These are phyloP conservation scores for Hemerocallis citrina DNA, from an alignment of 106 monocot species.

Conservation along the genomic window DNA sequence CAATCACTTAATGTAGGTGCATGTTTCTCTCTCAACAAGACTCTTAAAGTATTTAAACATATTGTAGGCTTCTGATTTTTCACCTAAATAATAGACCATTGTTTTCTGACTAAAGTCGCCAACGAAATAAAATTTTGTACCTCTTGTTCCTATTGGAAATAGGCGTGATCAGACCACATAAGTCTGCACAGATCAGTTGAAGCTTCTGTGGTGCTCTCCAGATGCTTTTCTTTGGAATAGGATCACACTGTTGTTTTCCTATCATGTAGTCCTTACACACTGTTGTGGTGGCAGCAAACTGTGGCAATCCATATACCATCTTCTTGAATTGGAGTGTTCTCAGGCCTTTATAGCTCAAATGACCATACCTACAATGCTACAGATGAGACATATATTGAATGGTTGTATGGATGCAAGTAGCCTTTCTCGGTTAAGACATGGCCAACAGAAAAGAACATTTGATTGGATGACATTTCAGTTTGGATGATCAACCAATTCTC, in stretches of 20 bases:
- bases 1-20: not conserved
- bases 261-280: not conserved
- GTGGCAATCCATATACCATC: not conserved
- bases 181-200: too few species aligned
- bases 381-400: not conserved
- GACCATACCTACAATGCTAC: not conserved
- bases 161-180: too few species aligned
- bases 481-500: not conserved
- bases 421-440: not conserved
- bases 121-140: not conserved
- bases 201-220: too few species aligned
- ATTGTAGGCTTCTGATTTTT: constrained; percentile 5
- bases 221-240: too few species aligned
- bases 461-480: not conserved
- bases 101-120: constrained; percentile 11
- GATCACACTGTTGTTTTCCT: too few species aligned
- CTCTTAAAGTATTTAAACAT: constrained; percentile 10
- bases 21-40: constrained; percentile 2
- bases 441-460: not conserved
- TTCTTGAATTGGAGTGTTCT: not conserved
- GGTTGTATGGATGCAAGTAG: not conserved
- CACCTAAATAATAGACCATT: constrained; percentile 9
- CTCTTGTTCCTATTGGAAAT: too few species aligned
- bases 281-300: not conserved
- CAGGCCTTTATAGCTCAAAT: too few species aligned